Conservation (phyloP, 1,284 basidiomycete genomes). For the Trichosporon coremiiforme region DNA sequence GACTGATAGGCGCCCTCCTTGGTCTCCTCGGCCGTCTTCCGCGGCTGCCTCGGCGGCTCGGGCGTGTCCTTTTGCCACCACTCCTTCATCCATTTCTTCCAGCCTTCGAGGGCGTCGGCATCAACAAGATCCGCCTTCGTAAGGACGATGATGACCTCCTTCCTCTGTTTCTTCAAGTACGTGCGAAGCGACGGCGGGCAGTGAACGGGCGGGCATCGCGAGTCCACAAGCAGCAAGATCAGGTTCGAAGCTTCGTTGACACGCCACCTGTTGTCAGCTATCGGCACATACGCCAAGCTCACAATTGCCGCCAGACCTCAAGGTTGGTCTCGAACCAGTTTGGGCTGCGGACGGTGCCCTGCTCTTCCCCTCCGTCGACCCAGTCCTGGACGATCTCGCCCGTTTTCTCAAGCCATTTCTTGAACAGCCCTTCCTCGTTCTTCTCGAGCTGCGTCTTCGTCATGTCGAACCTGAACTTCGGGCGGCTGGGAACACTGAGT, state of each 20-base stretch:
- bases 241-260: slow-evolving; percentile 83
- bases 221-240: slow-evolving; percentile 79
- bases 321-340: slow-evolving; percentile 85
- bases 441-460: slow-evolving; percentile 80
- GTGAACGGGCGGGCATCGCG: slow-evolving; percentile 73
- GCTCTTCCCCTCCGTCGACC: slow-evolving; percentile 50
- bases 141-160: slow-evolving; percentile 72
- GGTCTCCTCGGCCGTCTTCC: slow-evolving; percentile 16
- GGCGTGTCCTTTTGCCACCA: slow-evolving; percentile 54
- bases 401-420: slow-evolving; percentile 69
- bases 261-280: slow-evolving; percentile 67
- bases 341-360: slow-evolving; percentile 42
- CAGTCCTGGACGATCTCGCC: slow-evolving; percentile 65
- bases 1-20: not conserved
- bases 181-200: slow-evolving; percentile 60
- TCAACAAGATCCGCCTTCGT: slow-evolving; percentile 82
- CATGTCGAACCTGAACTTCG: slow-evolving; percentile 81
- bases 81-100: slow-evolving; percentile 67
- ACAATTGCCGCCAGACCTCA: slow-evolving; percentile 87
- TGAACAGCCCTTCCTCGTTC: slow-evolving; percentile 78
- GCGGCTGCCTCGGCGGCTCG: slow-evolving; percentile 27
- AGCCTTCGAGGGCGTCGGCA: slow-evolving; percentile 63
- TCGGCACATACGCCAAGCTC: not conserved
- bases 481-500: slow-evolving; percentile 66
- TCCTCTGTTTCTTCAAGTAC: slow-evolving; percentile 57